phyloP scores from a whole-genome alignment of 2,329 filamentous ascomycete genomes.

The Elsinoe batatas region DNA sequence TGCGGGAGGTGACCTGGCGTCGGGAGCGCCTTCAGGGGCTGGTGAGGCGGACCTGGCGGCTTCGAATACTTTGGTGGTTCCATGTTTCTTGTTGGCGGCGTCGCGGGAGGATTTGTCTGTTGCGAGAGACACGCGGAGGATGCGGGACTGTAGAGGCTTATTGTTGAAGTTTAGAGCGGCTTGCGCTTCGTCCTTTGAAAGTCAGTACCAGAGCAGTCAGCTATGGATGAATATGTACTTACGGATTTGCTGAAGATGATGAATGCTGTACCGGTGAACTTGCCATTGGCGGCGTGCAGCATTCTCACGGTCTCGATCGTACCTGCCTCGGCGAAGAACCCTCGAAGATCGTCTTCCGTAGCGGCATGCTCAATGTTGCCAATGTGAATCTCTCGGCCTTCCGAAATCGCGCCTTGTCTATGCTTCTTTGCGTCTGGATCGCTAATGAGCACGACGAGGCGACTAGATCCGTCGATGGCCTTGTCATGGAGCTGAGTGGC shows the following conservation, averaged over 20 bases:
- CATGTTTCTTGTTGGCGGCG: constrained; percentile 14
- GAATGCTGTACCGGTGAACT: constrained; percentile 69
- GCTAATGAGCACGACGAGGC: constrained; percentile 70
- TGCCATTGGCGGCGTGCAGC: constrained; percentile 56
- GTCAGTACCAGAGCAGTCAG: background rate
- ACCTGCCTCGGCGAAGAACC: constrained; percentile 66
- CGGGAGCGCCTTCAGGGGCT: constrained; percentile 17
- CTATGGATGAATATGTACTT: background rate
- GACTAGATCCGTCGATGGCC: constrained; percentile 56
- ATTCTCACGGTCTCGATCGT: constrained; percentile 63
- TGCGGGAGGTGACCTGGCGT: background rate
- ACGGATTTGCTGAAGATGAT: constrained; percentile 58
- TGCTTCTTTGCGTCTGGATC: constrained; percentile 69
- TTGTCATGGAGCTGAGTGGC: constrained; percentile 66
- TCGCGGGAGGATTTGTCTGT: constrained; percentile 15
- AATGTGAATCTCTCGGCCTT: constrained; percentile 78
- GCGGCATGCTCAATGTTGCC: constrained; percentile 77
- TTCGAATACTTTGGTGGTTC: constrained; percentile 15
- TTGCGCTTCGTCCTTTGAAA: constrained; percentile 22
- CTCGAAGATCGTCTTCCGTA: constrained; percentile 60
- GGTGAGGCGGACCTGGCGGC: background rate
- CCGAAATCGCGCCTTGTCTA: constrained; percentile 70
- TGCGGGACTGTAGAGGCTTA: constrained; percentile 26
- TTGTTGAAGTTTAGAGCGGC: constrained; percentile 27
- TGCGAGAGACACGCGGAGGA: constrained; percentile 27